phyloP scores from a whole-genome alignment of 495 filamentous ascomycete genomes.

The Xylaria telfairii region DNA sequence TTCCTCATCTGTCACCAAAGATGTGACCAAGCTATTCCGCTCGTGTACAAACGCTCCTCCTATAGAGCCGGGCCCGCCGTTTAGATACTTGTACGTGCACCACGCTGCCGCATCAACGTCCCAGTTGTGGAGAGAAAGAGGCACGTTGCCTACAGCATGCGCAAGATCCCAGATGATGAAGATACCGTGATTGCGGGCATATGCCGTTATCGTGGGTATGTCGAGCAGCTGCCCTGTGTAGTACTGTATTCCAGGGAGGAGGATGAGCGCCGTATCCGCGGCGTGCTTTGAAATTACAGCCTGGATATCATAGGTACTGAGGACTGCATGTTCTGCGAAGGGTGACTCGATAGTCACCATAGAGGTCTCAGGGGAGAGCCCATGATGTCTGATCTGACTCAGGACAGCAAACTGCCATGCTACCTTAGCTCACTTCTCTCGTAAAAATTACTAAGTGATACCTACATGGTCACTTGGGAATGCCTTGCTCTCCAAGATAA shows the following conservation, averaged over 20 bases:
- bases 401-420: constrained; percentile 77
- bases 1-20: constrained; percentile 40
- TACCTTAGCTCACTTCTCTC: constrained; percentile 3
- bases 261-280: constrained; percentile 73
- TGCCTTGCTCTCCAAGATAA: constrained; percentile 91
- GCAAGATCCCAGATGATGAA: constrained; percentile 94
- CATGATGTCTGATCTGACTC: constrained; percentile 84
- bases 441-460: background rate
- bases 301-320: constrained; percentile 77
- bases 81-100: constrained; percentile 98
- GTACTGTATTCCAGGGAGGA: constrained; percentile 92
- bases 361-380: constrained; percentile 67
- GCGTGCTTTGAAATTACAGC: constrained; percentile 79
- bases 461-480: constrained; percentile 89
- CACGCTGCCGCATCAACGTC: constrained; percentile 95
- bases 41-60: constrained; percentile 88
- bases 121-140: constrained; percentile 85
- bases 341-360: constrained; percentile 78
- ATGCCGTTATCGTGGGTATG: constrained; percentile 79
- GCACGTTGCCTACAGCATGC: constrained; percentile 92
- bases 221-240: constrained; percentile 94
- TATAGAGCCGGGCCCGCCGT: constrained; percentile 86
- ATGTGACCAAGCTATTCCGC: constrained; percentile 64
- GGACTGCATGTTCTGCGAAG: constrained; percentile 53
- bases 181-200: constrained; percentile 78